Evolutionary conservation across 257 asterid genomes (phyloP).

Genomic region (Pogostemon cablin): DNA sequence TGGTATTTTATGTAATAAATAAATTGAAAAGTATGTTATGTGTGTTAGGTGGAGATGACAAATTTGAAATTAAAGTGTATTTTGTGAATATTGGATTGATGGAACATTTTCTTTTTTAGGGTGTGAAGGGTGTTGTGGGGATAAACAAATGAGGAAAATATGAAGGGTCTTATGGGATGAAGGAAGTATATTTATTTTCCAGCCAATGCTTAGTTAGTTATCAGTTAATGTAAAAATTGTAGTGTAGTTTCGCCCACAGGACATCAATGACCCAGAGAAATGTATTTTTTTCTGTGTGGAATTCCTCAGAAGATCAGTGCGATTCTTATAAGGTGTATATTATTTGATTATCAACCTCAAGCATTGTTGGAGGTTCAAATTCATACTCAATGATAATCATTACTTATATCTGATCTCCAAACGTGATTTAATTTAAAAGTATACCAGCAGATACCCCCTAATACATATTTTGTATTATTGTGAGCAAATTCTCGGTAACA

Average conservation of each 20-base stretch:
- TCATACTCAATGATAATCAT: neutral
- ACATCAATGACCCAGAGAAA: constrained; percentile 1
- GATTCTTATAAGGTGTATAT: neutral
- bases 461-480: no score
- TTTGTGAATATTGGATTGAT: no score
- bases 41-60: no score
- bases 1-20: no score
- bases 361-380: neutral
- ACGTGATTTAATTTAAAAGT: neutral
- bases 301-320: neutral
- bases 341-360: neutral
- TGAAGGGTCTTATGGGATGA: no score
- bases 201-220: neutral
- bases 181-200: neutral
- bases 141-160: no score
- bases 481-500: no score
- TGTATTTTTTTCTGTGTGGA: neutral
- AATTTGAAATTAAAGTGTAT: no score
- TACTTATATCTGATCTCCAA: neutral
- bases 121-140: no score
- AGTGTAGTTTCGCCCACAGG: neutral
- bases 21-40: no score
- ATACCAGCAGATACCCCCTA: no score
- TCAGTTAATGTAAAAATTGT: constrained; percentile 6
- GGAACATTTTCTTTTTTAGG: no score